Conservation (phyloP, 1,139 yeast genomes). For the Zygoascus sp. region DNA sequence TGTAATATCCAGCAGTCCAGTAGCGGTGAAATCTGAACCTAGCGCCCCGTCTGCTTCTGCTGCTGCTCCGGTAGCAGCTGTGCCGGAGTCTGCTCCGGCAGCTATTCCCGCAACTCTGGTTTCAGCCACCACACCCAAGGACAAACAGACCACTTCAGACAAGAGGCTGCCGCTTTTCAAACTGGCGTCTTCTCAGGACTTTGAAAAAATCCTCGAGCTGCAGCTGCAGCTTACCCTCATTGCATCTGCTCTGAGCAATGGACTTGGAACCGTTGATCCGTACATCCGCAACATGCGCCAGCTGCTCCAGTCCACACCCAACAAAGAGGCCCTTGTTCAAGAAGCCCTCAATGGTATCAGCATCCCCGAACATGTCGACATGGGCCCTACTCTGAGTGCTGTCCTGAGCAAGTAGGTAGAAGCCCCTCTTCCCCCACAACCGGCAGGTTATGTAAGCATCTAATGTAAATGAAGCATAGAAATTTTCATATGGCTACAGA, state of each 20-base stretch:
- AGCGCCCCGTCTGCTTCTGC: slow-evolving; percentile 2
- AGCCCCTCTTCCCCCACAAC: neutral
- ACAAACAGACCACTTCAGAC: slow-evolving; percentile 20
- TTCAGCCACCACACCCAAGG: no score
- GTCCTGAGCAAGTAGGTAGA: slow-evolving; percentile 11
- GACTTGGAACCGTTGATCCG: slow-evolving; percentile 5
- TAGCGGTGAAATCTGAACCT: no score
- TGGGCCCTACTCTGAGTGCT: slow-evolving; percentile 26
- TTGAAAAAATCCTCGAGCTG: slow-evolving; percentile 22
- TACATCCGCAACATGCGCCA: slow-evolving; percentile 6
- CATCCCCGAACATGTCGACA: slow-evolving; percentile 28
- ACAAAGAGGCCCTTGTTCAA: slow-evolving; percentile 21
- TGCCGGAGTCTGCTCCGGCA: neutral
- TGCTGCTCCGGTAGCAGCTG: neutral
- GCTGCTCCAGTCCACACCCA: slow-evolving; percentile 1
- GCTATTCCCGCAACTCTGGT: slow-evolving; percentile 3
- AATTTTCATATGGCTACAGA: no score
- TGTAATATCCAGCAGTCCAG: neutral
- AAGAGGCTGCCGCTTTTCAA: slow-evolving; percentile 27
- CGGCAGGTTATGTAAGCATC: neutral
- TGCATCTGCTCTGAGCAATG: slow-evolving; percentile 9
- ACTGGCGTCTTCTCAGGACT: slow-evolving; percentile 25
- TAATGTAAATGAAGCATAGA: neutral
- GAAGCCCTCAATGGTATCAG: slow-evolving; percentile 28
- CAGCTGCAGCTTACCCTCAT: slow-evolving; percentile 11